These are phyloP conservation scores for Apiotrichum veenhuisii DNA, from an alignment of 1,284 basidiomycete genomes.

Conservation along the genomic window DNA sequence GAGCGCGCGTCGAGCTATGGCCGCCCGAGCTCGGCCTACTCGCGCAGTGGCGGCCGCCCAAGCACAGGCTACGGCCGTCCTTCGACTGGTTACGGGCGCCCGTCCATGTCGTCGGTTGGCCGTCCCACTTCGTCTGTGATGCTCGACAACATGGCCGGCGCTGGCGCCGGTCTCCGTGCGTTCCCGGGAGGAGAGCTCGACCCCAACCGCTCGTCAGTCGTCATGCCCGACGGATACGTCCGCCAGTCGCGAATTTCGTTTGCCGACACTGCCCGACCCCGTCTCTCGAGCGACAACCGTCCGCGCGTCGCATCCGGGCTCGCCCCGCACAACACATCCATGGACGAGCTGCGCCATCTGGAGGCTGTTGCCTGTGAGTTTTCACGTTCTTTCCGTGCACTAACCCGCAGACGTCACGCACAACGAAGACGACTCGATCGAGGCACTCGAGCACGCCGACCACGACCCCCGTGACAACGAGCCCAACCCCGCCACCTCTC, in stretches of 20 bases:
- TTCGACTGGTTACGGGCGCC: constrained; percentile 32
- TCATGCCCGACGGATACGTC: constrained; percentile 50
- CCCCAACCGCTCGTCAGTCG: constrained; percentile 55
- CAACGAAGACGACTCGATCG: constrained; percentile 24
- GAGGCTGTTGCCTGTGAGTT: constrained; percentile 25
- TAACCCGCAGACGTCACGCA: constrained; percentile 6
- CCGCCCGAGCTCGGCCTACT: constrained; percentile 53
- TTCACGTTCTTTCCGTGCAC: neutral
- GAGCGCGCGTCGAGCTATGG: constrained; percentile 68
- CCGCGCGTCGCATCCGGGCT: constrained; percentile 32
- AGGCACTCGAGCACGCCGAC: constrained; percentile 15
- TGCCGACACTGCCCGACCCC: constrained; percentile 36
- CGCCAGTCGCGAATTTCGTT: constrained; percentile 48
- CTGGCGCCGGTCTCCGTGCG: constrained; percentile 57
- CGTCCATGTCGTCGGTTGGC: constrained; percentile 29
- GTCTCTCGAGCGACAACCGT: constrained; percentile 61
- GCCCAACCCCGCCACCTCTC: constrained; percentile 4
- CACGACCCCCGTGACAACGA: constrained; percentile 10
- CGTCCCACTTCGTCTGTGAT: constrained; percentile 41
- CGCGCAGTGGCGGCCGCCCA: constrained; percentile 43
- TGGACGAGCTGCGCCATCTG: constrained; percentile 45
- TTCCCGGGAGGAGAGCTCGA: constrained; percentile 27
- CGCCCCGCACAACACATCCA: constrained; percentile 41
- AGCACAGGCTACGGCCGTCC: constrained; percentile 55
- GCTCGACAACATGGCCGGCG: constrained; percentile 58